phyloP scores from a whole-genome alignment of 352 stramenopile species.

The Globisporangium takayamanum region DNA sequence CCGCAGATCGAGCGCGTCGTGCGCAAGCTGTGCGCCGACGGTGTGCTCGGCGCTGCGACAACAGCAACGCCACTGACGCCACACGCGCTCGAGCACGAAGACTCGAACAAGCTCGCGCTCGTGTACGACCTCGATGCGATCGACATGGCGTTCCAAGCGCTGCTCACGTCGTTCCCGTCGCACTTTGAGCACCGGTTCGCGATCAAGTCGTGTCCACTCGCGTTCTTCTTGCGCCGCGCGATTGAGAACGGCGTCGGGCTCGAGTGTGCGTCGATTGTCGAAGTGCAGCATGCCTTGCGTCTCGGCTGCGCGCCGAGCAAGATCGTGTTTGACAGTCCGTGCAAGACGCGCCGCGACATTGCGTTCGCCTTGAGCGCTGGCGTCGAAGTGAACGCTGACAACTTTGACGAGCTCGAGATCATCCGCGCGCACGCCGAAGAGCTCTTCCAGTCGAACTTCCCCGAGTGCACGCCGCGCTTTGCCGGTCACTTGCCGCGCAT shows the following conservation, averaged over 20 bases:
- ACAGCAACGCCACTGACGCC: slow-evolving; percentile 9
- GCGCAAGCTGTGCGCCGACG: slow-evolving; percentile 43
- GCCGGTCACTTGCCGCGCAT: slow-evolving; percentile 68
- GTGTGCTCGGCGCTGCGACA: slow-evolving; percentile 23
- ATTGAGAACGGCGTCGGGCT: slow-evolving; percentile 73
- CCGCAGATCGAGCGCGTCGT: slow-evolving; percentile 52
- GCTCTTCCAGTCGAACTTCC: slow-evolving; percentile 83
- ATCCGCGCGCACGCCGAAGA: slow-evolving; percentile 78
- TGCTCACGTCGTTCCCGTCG: slow-evolving; percentile 72
- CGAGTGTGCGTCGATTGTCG: slow-evolving; percentile 79
- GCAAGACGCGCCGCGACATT: slow-evolving; percentile 89
- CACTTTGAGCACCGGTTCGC: slow-evolving; percentile 88
- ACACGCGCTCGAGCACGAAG: slow-evolving; percentile 16
- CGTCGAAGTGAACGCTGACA: slow-evolving; percentile 90
- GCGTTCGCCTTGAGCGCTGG: slow-evolving; percentile 76
- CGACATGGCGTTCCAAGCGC: slow-evolving; percentile 75
- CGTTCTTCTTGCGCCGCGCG: slow-evolving; percentile 76
- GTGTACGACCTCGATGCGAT: slow-evolving; percentile 86
- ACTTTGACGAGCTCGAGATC: slow-evolving; percentile 85
- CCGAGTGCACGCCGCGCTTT: slow-evolving; percentile 47
- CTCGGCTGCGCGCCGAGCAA: slow-evolving; percentile 63
- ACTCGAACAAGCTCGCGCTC: slow-evolving; percentile 53
- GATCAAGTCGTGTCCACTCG: slow-evolving; percentile 86
- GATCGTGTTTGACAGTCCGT: slow-evolving; percentile 91
- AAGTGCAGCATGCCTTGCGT: slow-evolving; percentile 74